Percentiles rank a stretch among this genome's conserved stretches.
These are phyloP conservation scores for Plasmodium berghei DNA, from an alignment of 169 alveolate genomes.

Conservation along the genomic window DNA sequence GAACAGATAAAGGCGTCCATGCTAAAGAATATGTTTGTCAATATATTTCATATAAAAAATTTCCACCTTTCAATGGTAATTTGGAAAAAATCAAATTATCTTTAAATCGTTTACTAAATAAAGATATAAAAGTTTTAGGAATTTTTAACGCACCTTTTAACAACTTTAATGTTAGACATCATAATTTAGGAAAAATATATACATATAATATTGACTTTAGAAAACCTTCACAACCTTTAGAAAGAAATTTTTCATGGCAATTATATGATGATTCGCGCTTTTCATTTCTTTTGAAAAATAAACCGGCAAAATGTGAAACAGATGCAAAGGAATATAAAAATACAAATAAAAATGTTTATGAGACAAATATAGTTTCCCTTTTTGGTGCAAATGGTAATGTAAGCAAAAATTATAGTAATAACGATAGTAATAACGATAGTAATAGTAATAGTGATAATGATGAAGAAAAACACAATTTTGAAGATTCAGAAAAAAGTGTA, in stretches of 20 bases:
- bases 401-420: too few species aligned
- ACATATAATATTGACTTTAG: constrained; percentile 81
- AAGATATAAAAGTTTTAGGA: constrained; percentile 79
- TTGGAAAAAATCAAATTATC: constrained; percentile 74
- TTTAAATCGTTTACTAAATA: constrained; percentile 79
- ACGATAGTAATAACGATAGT: background rate
- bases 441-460: background rate
- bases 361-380: background rate
- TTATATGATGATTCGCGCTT: constrained; percentile 77
- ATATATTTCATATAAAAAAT: constrained; percentile 80
- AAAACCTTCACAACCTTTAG: constrained; percentile 78
- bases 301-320: background rate
- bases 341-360: background rate
- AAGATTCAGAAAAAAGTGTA: background rate
- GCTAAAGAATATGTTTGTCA: constrained; percentile 84
- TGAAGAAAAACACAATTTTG: too few species aligned
- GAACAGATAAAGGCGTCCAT: constrained; percentile 87
- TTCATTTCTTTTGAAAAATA: constrained; percentile 27
- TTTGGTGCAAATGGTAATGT: too few species aligned
- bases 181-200: constrained; percentile 84
- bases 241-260: constrained; percentile 85
- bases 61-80: constrained; percentile 79
- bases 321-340: too few species aligned
- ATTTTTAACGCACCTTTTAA: constrained; percentile 76
- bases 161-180: constrained; percentile 79